Evolutionary conservation across 495 filamentous ascomycete genomes (phyloP).

Genomic region (Umbilicaria muhlenbergii): DNA sequence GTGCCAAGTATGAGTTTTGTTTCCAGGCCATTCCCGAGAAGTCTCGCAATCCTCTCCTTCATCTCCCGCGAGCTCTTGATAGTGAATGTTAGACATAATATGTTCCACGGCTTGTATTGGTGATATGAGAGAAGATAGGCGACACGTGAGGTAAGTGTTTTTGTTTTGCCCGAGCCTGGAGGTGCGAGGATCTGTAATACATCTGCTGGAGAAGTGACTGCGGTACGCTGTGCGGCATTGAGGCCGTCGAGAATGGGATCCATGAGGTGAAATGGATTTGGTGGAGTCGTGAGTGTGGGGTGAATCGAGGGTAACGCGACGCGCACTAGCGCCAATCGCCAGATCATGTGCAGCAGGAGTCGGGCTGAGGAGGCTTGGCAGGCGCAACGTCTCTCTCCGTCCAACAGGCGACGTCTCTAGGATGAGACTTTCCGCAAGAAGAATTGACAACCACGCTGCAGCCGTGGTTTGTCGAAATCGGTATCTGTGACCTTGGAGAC

Average conservation of each 20-base stretch:
- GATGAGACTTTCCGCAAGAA: too few species aligned
- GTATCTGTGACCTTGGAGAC: too few species aligned
- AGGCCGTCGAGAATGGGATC: constrained; percentile 54
- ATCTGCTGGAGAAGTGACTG: constrained; percentile 62
- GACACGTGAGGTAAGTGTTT: constrained; percentile 86
- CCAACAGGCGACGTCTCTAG: constrained; percentile 16
- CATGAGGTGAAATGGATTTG: constrained; percentile 9
- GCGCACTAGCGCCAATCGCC: neutral
- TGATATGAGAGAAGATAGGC: constrained; percentile 81
- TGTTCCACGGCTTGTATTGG: constrained; percentile 70
- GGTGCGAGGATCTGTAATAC: constrained; percentile 86
- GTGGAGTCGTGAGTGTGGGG: neutral
- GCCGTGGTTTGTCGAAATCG: too few species aligned
- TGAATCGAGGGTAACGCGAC: neutral
- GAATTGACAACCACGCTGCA: too few species aligned
- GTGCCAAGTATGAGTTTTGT: constrained; percentile 76
- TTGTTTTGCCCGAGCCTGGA: constrained; percentile 83
- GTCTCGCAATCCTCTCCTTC: constrained; percentile 67
- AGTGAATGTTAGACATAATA: constrained; percentile 95
- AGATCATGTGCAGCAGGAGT: neutral
- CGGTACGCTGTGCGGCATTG: constrained; percentile 69
- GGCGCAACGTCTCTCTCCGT: constrained; percentile 3
- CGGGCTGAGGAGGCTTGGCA: constrained; percentile 5
- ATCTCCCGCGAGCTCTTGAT: constrained; percentile 95
- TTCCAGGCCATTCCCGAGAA: constrained; percentile 65